These are phyloP conservation scores for Xylaria intraflava DNA, from an alignment of 495 filamentous ascomycete species.

Conservation along the genomic window DNA sequence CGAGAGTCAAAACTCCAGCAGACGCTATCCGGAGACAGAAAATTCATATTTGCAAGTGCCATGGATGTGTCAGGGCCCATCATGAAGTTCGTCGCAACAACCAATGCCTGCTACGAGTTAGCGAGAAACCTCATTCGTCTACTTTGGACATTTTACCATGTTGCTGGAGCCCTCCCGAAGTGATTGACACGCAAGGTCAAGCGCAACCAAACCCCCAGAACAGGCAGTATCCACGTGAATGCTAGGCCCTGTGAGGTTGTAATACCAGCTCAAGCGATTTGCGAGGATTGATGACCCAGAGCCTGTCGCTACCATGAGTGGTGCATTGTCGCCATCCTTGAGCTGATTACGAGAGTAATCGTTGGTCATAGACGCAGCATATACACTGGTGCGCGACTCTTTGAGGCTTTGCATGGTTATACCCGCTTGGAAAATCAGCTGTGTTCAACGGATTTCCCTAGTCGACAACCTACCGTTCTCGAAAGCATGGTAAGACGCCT, in stretches of 20 bases:
- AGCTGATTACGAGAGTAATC: constrained; percentile 23
- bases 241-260: constrained; percentile 37
- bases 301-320: constrained; percentile 17
- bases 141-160: constrained; percentile 2
- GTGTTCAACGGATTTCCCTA: constrained; percentile 15
- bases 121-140: not conserved
- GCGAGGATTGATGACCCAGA: constrained; percentile 35
- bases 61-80: constrained; percentile 34
- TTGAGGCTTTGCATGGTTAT: constrained; percentile 15
- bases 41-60: constrained; percentile 22
- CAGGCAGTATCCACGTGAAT: constrained; percentile 73
- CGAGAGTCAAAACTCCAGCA: constrained; percentile 52
- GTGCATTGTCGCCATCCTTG: constrained; percentile 22
- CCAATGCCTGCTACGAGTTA: constrained; percentile 29
- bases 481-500: constrained; percentile 47
- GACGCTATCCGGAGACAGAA: constrained; percentile 31
- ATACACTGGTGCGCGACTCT: constrained; percentile 22
- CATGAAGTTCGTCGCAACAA: constrained; percentile 44
- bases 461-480: constrained; percentile 33
- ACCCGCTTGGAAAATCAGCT: constrained; percentile 15
- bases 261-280: constrained; percentile 48
- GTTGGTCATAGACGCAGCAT: constrained; percentile 20
- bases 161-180: constrained; percentile 46
- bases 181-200: constrained; percentile 64
- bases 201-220: constrained; percentile 52